Evolutionary conservation across 2,329 filamentous ascomycete species (phyloP).

Genomic region (Penicillium sp.): DNA sequence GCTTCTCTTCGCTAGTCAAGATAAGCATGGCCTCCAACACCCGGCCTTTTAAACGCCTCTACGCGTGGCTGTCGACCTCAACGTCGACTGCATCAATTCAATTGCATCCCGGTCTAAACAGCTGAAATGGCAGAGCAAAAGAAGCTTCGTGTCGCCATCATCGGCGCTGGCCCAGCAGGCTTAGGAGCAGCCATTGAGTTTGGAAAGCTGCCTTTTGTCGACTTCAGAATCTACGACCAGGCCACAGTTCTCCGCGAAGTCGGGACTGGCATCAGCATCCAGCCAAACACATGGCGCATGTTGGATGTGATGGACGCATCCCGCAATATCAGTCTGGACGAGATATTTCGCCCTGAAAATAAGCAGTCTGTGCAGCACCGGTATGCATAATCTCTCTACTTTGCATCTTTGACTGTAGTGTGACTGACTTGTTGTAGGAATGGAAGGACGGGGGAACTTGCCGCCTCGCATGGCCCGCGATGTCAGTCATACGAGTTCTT

Average conservation of each 20-base stretch:
- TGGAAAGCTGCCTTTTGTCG: slow-evolving; percentile 3
- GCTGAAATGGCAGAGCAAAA: neutral
- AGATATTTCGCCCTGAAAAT: neutral
- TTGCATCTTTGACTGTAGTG: neutral
- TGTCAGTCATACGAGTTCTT: neutral
- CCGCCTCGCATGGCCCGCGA: neutral
- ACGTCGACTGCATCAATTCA: neutral
- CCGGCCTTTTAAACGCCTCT: neutral
- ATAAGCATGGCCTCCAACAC: neutral
- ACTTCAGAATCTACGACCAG: slow-evolving; percentile 6
- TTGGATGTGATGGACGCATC: slow-evolving; percentile 11
- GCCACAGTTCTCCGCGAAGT: slow-evolving; percentile 11
- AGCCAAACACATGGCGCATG: slow-evolving; percentile 14
- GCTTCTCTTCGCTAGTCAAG: too few relatives aligned
- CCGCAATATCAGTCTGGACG: slow-evolving; percentile 4
- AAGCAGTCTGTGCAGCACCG: slow-evolving; percentile 6
- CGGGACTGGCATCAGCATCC: slow-evolving; percentile 13
- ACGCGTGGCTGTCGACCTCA: neutral
- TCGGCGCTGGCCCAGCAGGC: slow-evolving; percentile 6
- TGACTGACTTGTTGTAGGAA: neutral
- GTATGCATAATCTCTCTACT: neutral
- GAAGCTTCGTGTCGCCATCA: slow-evolving; percentile 6
- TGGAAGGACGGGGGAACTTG: slow-evolving; percentile 4
- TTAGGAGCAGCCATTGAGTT: slow-evolving; percentile 6
- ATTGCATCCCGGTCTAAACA: neutral